phyloP scores from a whole-genome alignment of 179 eudicot species.

The Camellia oleifera region DNA sequence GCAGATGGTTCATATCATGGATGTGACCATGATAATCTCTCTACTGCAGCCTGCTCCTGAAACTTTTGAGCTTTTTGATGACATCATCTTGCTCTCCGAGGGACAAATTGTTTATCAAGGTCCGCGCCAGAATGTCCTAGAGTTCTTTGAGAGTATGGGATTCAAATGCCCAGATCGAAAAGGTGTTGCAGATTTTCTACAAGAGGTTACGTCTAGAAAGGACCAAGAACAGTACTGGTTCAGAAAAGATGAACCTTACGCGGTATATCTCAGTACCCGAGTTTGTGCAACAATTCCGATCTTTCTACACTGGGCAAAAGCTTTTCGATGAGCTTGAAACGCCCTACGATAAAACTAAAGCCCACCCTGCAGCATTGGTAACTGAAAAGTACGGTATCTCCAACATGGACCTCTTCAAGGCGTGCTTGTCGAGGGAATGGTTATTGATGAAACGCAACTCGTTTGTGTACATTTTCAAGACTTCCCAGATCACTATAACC shows the following conservation, averaged over 20 bases:
- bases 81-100: conserved; percentile 63
- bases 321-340: conserved; percentile 33
- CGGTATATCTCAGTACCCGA: conserved; percentile 49
- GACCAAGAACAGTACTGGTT: conserved; percentile 79
- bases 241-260: conserved; percentile 39
- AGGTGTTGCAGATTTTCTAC: conserved; percentile 76
- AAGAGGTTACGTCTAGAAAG: conserved; percentile 72
- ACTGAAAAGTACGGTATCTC: conserved; percentile 65
- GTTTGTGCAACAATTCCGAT: conserved; percentile 39
- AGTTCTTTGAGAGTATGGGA: conserved; percentile 57
- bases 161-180: conserved; percentile 71
- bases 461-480: conserved; percentile 66
- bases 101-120: conserved; percentile 81
- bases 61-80: conserved; percentile 69
- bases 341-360: conserved; percentile 50
- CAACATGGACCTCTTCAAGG: conserved; percentile 53
- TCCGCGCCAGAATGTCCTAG: conserved; percentile 52
- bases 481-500: conserved; percentile 59
- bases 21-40: conserved; percentile 66
- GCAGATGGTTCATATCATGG: conserved; percentile 69
- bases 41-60: conserved; percentile 81
- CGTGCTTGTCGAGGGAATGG: conserved; percentile 78
- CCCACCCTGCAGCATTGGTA: conserved; percentile 52
- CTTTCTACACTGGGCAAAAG: conserved; percentile 44
- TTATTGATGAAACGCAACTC: conserved; percentile 64